phyloP scores from a whole-genome alignment of 129 eudicot genomes.

The Tagetes patula region DNA sequence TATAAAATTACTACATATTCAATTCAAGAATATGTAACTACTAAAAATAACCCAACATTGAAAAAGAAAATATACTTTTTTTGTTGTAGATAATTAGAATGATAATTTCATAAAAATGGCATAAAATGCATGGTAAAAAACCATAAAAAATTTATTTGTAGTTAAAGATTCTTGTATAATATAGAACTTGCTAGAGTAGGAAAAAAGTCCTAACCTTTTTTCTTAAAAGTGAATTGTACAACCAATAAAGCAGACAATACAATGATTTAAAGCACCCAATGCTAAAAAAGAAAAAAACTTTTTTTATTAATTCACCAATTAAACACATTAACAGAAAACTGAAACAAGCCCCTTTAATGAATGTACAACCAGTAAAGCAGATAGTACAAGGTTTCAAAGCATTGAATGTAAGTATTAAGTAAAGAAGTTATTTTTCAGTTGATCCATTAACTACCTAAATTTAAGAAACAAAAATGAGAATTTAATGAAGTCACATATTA shows the following conservation, averaged over 20 bases:
- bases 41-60: neutral
- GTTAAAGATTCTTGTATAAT: constrained; percentile 3
- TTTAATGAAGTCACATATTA: constrained; percentile 13
- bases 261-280: constrained; percentile 29
- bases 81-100: neutral
- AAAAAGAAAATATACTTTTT: neutral
- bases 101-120: neutral
- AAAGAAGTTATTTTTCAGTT: neutral
- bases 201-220: neutral
- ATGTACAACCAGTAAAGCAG: constrained; percentile 1
- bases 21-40: neutral
- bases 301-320: neutral
- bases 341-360: neutral
- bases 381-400: constrained; percentile 1
- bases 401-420: neutral
- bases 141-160: neutral
- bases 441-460: neutral
- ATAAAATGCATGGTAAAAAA: neutral
- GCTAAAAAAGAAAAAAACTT: neutral
- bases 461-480: neutral
- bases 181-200: constrained; percentile 3
- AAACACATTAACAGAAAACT: neutral
- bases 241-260: constrained; percentile 26
- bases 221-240: constrained; percentile 25
- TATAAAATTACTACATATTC: neutral